Evolutionary conservation across 2,329 filamentous ascomycete genomes (phyloP).

Genomic region (Aspergillus versicolor): DNA sequence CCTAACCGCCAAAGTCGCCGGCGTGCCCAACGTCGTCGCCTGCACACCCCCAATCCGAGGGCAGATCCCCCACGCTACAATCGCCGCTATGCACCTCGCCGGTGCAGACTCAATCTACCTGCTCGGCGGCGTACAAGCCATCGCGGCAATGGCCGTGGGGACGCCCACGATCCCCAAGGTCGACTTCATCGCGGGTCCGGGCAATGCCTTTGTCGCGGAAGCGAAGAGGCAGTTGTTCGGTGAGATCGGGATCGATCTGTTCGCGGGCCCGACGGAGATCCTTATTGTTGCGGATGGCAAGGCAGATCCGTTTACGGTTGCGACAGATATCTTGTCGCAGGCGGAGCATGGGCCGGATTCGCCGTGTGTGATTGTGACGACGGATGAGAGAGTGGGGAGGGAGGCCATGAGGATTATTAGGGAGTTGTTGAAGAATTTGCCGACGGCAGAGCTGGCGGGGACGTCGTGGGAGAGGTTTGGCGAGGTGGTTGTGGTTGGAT

Average conservation of each 20-base stretch:
- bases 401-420: constrained; percentile 41
- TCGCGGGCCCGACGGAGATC: constrained; percentile 55
- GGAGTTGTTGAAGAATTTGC: constrained; percentile 41
- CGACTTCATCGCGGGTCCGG: constrained; percentile 55
- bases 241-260: constrained; percentile 55
- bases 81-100: constrained; percentile 52
- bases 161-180: constrained; percentile 51
- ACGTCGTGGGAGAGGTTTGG: constrained; percentile 49
- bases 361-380: constrained; percentile 53
- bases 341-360: constrained; percentile 55
- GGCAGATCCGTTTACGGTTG: constrained; percentile 48
- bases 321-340: constrained; percentile 50
- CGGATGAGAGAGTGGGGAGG: constrained; percentile 39
- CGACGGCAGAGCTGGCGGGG: constrained; percentile 46
- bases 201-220: constrained; percentile 57
- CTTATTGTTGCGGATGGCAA: constrained; percentile 51
- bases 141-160: constrained; percentile 54
- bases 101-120: constrained; percentile 54
- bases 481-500: constrained; percentile 47
- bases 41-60: constrained; percentile 55
- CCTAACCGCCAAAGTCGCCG: constrained; percentile 55
- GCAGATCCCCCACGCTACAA: constrained; percentile 48
- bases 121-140: constrained; percentile 54
- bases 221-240: constrained; percentile 56
- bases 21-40: constrained; percentile 51